Base-by-base conservation (phyloP, 2,329 filamentous ascomycete genomes). In the Ascosphaera aggregata region DNA sequence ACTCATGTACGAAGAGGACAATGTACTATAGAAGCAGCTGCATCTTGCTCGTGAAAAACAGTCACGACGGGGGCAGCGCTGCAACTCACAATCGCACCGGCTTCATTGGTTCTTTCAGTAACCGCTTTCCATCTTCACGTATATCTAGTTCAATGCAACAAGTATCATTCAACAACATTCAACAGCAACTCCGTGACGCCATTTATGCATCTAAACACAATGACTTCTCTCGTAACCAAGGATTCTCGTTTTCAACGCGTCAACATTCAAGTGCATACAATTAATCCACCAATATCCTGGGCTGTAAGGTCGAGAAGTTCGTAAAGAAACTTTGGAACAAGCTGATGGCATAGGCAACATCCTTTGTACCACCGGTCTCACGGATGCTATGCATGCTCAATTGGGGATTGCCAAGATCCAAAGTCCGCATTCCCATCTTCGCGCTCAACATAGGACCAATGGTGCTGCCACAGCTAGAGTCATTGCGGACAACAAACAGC, bases 381-480 rank as follows among this genome's bases (percentile, higher is more conserved):
- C 89, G 74, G 51, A 94, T 94, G 53, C 80, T 89, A 61, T 95
- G 86, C 86, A 95, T 95, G 51, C 78, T 86, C 48, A 94, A 59
- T 61, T 95, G 86, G 3, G 84, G 76, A 49, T 95, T 76, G 11
- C 86, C 86, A 1, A 80, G 82, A 54, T 95, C 86, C 37, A 89
- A 78, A 0, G 81, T 72, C 39, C 80, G 64, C 42, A 92, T 75
- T 20, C 86, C 86, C 58, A 89, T 79, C 19, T 69, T 71, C 19
- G 76, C 73, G 47, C 75, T 82, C 27, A 93, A 66, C 70, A 94
- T 94, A n/a, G 89, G 89, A 0, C 89, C 89, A 51, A 98, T 98
- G 27, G 89, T 98, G 62, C 80, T 86, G 41, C 89, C 89, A 56
- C 89, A 98, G 39, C 79, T 73, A 3, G 79, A 89, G 56, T 98